Base-by-base conservation (phyloP, 192 early-diverging fungal genomes). In the Entomortierella chlamydospora region DNA sequence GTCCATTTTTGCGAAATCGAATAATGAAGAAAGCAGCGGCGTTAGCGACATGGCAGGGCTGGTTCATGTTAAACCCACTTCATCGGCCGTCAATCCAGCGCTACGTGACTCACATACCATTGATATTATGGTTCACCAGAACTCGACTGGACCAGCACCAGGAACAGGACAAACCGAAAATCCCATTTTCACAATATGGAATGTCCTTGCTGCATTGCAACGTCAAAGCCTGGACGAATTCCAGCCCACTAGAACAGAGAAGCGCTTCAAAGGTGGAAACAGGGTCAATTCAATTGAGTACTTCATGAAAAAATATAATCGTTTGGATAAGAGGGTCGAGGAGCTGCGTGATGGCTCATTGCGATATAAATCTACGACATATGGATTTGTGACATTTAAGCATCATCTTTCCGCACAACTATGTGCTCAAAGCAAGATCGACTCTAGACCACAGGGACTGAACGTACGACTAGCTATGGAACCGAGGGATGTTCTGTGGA, bases 401-500 rank as follows among this genome's bases (percentile, higher is more conserved):
- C 77, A 86, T 63, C 72, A 82, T 45, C 80, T 83, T 25, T 82
- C 85, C n/a, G 89, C 89, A 0, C 85, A 86, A 30, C 71, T 89
- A 20, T 85, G 85, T 61, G 85, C 89, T 11, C 89, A 89, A 50
- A 77, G 73, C 17, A 73, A 86, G 26, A 85, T 86, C 33, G 81
- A 79, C 22, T 85, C 85, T 50, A 67, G 81, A 59, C 89, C 87
- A 2, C 84, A 85, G 53, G 81, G 83, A 3, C 64, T 86, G 45
- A 83, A 84, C 50, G 89, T 87, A 13, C 61, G 56, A 23, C 60
- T 87, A 67, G 89, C 89, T 13, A 89, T 89, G 13, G 90, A 91
- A 28, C 90, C 90, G 10, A 76, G 90, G 51, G 90, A 91, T 58
- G 66, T 91, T 1, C 54, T 90, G 7, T 91, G 90, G 90, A 64